These are phyloP conservation scores for Sphaerosporella brunnea DNA, from an alignment of 495 filamentous ascomycete genomes.

Conservation along the genomic window DNA sequence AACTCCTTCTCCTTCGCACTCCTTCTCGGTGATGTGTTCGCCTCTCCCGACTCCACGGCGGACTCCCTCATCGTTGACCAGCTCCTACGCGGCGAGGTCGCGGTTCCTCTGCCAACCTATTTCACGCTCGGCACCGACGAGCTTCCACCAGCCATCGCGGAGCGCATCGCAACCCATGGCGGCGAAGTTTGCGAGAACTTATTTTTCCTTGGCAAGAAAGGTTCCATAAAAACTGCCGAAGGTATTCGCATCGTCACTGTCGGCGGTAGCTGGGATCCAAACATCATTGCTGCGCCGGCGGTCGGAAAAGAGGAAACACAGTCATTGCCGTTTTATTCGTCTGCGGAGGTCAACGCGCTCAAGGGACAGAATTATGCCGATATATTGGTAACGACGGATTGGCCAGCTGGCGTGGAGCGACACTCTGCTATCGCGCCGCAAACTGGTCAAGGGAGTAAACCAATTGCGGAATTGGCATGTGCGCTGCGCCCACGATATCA, in stretches of 20 bases:
- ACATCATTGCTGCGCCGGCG: slow-evolving; percentile 33
- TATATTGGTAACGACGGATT: slow-evolving; percentile 68
- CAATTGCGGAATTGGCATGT: slow-evolving; percentile 55
- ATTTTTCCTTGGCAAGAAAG: slow-evolving; percentile 70
- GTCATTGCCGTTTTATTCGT: slow-evolving; percentile 49
- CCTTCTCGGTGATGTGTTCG: slow-evolving; percentile 67
- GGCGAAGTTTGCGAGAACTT: slow-evolving; percentile 79
- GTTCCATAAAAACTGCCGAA: slow-evolving; percentile 70
- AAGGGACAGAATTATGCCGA: slow-evolving; percentile 59
- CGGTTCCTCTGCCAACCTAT: slow-evolving; percentile 65
- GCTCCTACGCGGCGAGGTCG: slow-evolving; percentile 51
- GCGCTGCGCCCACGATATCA: slow-evolving; percentile 75
- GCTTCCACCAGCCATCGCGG: slow-evolving; percentile 48
- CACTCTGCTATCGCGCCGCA: slow-evolving; percentile 20
- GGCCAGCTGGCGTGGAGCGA: slow-evolving; percentile 54
- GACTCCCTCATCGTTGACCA: slow-evolving; percentile 15
- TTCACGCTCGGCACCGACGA: slow-evolving; percentile 56
- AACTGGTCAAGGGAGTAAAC: slow-evolving; percentile 28
- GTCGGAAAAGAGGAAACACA: slow-evolving; percentile 36
- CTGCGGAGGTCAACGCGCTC: slow-evolving; percentile 56
- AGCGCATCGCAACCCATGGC: slow-evolving; percentile 50
- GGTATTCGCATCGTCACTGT: slow-evolving; percentile 69
- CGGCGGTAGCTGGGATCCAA: slow-evolving; percentile 47
- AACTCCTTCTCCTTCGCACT: slow-evolving; percentile 74
- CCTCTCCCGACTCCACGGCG: slow-evolving; percentile 23